Evolutionary conservation across 768 basidiomycete species (phyloP), one percentile per base, ranked within the genome.

Genomic region (Cyclocybe cylindracea): DNA sequence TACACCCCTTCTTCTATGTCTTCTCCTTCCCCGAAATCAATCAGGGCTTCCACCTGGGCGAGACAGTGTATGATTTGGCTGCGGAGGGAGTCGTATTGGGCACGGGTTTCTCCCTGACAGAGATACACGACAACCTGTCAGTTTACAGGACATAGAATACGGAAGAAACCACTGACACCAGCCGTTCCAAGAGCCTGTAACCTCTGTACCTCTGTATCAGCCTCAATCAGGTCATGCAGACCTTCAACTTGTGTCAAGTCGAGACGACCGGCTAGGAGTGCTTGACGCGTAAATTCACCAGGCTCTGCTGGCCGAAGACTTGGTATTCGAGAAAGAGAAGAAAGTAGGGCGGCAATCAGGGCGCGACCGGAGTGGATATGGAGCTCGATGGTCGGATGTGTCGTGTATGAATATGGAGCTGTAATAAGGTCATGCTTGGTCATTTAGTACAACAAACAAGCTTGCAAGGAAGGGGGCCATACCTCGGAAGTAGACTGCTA

Each of bases 21-120:
- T 61, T 95, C 94, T 10, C 87, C 89, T 69, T 97, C 94, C 5
- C 91, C 91, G 67, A 95, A 97, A 66, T 96, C 94, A 48, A 97
- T 94, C 14, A 95, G 70, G 1, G 94, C 94, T 68, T 97, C 94
- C 4, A 92, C 75, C 55, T 85, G 78, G 9, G 94, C 85, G 16
- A 93, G 79, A 44, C 86, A 88, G 29, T 80, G 74, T 18, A 96
- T 80, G 13, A 91, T 85, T 10, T 83, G 78, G 6, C 68, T 66
- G 47, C 94, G 75, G 44, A 96, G 67, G 4, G 77, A 63, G 43
- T 90, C 85, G 54, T 88, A 87, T 44, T 78, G 78, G 8, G 72
- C 70, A 44, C 81, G 74, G 31, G 81, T 77, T 13, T 70, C 64
- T 35, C 94, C 94, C 91, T 94, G 46, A 13, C 18, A 10, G 13